Conservation (phyloP, 257 asterid genomes). For the Plantago elongata region DNA sequence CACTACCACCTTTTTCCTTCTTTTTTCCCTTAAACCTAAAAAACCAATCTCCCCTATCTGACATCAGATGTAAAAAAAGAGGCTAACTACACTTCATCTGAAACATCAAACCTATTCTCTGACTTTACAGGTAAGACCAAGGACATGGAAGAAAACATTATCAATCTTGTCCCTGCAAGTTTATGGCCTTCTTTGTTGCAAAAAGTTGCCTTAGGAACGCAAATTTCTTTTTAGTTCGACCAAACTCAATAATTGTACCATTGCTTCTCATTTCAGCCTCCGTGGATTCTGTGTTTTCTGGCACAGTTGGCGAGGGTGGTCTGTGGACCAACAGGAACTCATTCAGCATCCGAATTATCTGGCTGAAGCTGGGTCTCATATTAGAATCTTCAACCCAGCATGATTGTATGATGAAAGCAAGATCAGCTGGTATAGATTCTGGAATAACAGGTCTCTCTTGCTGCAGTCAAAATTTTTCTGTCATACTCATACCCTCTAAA, state of each 20-base stretch:
- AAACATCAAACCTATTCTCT: conserved; percentile 10
- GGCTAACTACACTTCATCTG: background rate
- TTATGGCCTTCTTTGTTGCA: conserved; percentile 79
- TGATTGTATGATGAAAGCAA: conserved; percentile 72
- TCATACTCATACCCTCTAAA: conserved; percentile 1
- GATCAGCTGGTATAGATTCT: conserved; percentile 59
- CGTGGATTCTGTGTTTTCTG: conserved; percentile 30
- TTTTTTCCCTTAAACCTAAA: conserved; percentile 6
- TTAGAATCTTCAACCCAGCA: conserved; percentile 99
- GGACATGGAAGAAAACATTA: background rate
- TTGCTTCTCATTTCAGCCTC: conserved; percentile 44
- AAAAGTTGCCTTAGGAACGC: conserved; percentile 86
- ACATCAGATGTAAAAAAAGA: conserved; percentile 9
- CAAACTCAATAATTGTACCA: conserved; percentile 54
- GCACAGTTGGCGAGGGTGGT: conserved; percentile 38
- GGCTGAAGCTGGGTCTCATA: conserved; percentile 86
- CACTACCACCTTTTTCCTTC: conserved; percentile 5
- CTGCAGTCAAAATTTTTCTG: conserved; percentile 41
- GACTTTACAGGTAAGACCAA: background rate
- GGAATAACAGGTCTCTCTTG: conserved; percentile 85
- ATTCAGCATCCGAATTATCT: conserved; percentile 81
- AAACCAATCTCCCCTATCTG: conserved; percentile 9
- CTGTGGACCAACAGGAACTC: conserved; percentile 56
- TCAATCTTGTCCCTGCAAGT: conserved; percentile 37
- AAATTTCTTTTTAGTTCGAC: conserved; percentile 78